Evolutionary conservation across 176 grass and related monocot genomes (phyloP).

Genomic region (Typha latifolia): DNA sequence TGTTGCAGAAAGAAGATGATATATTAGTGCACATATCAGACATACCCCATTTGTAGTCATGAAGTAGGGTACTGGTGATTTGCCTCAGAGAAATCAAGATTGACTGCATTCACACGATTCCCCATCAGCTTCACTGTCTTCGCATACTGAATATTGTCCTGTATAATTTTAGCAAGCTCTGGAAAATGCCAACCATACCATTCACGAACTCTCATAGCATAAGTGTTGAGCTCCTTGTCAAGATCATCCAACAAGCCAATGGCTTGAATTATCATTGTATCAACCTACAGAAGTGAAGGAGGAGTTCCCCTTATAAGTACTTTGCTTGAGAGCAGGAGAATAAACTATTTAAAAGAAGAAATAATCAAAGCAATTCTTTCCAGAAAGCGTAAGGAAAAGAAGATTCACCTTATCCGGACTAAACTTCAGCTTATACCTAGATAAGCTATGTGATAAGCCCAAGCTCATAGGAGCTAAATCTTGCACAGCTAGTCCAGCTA

Average conservation of each 20-base stretch:
- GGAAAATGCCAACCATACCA: conserved; percentile 99
- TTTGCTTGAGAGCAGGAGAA: neutral
- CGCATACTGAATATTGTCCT: conserved; percentile 87
- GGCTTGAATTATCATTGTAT: conserved; percentile 97
- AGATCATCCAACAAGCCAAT: conserved; percentile 95
- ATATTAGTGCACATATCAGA: neutral
- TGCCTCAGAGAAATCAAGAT: conserved; percentile 90
- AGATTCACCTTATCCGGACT: conserved; percentile 76
- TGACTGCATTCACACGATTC: conserved; percentile 48
- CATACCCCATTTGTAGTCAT: neutral
- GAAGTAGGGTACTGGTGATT: neutral
- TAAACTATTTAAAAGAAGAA: neutral
- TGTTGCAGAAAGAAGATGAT: conserved; percentile 21
- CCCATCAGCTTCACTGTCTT: conserved; percentile 88
- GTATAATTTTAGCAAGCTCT: conserved; percentile 74
- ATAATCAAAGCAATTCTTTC: neutral
- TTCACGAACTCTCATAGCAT: conserved; percentile 90
- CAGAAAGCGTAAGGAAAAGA: neutral
- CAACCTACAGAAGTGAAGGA: conserved; percentile 35
- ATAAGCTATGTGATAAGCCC: conserved; percentile 81
- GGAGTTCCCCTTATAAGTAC: neutral
- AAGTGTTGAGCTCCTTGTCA: conserved; percentile 92
- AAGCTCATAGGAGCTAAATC: conserved; percentile 87
- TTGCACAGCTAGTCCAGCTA: conserved; percentile 67
- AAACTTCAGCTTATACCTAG: conserved; percentile 93